These are phyloP conservation scores for Fonsecaea erecta DNA, from an alignment of 2,329 filamentous ascomycete species.

Conservation along the genomic window DNA sequence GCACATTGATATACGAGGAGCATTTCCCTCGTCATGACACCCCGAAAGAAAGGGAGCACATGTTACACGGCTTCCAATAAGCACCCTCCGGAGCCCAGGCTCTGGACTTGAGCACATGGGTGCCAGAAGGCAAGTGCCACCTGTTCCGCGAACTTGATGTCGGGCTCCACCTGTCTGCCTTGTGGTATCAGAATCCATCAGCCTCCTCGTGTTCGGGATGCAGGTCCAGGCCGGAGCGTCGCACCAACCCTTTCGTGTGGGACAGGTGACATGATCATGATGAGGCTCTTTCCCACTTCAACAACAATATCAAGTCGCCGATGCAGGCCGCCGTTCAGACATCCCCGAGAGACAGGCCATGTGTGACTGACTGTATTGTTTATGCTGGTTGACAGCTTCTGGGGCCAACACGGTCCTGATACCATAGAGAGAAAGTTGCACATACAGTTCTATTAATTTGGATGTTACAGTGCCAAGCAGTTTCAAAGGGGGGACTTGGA, in stretches of 20 bases:
- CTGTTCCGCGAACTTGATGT: conserved; percentile 4
- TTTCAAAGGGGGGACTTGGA: background rate
- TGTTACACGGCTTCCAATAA: conserved; percentile 12
- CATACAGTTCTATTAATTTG: background rate
- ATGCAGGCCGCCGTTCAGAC: conserved; percentile 14
- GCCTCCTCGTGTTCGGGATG: conserved; percentile 14
- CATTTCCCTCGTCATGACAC: background rate
- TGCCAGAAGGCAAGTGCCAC: conserved; percentile 10
- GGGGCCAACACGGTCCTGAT: background rate
- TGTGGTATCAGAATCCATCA: conserved; percentile 10
- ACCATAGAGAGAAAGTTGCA: conserved; percentile 1
- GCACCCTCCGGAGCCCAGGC: background rate
- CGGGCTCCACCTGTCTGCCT: conserved; percentile 12
- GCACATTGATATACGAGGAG: conserved; percentile 12
- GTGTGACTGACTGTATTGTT: background rate
- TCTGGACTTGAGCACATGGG: background rate
- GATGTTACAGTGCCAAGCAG: background rate
- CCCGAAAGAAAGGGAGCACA: background rate
- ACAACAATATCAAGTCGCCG: conserved; percentile 2
- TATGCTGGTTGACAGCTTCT: background rate
- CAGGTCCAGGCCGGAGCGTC: background rate
- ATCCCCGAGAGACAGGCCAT: conserved; percentile 13
- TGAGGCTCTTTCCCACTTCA: conserved; percentile 6
- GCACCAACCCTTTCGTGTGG: conserved; percentile 6
- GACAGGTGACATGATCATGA: conserved; percentile 2